Base-by-base conservation (phyloP, 768 basidiomycete genomes). In the Xerocomellus dryophilus region DNA sequence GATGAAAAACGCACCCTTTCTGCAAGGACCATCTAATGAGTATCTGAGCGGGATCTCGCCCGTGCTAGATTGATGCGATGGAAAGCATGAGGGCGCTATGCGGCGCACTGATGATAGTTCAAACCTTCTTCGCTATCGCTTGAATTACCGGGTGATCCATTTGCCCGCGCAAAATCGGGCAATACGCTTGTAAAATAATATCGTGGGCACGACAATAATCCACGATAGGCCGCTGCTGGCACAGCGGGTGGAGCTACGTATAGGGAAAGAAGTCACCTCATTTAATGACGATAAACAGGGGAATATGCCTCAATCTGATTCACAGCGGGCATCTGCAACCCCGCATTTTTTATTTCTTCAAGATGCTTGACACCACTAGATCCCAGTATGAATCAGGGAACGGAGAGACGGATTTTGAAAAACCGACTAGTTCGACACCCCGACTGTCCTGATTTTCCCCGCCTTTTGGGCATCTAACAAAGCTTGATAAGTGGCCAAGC, bases 1-100 rank as follows among this genome's bases (percentile, higher is more conserved):
- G 38, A 42, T 47, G 42, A 48, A 50, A 43, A 50, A 72, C 81
- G 45, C 61, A 89, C 88, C 85, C 84, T 64, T 80, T 82, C 68
- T 97, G 94, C 35, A 98, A 73, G 27, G 92, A 94, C 91, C 93
- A 97, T 21, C 95, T 82, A 51, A 97, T 73, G 15, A 97, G 79
- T 42, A 96, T 76, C 63, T 97, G 94, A 17, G 92, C 85, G 5
- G 81, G 79, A 39, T 85, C 81, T 50, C 82, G 81, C 39, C 71
- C 68, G 59, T 83, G 69, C 85, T 90, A 56, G 41, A 47, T 55
- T 5, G 18, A 55, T 29, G 29, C 12, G 21, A 44, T 32, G 3
- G 34, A 46, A 39, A 15, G 31, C 31, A 40, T 59, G 39, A 63
- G 47, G 52, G 29, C 20, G n/a, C 27, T 44, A 34, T 40, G 59